phyloP scores from a whole-genome alignment of 1,284 basidiomycete genomes.

The Heterobasidion irregulare region DNA sequence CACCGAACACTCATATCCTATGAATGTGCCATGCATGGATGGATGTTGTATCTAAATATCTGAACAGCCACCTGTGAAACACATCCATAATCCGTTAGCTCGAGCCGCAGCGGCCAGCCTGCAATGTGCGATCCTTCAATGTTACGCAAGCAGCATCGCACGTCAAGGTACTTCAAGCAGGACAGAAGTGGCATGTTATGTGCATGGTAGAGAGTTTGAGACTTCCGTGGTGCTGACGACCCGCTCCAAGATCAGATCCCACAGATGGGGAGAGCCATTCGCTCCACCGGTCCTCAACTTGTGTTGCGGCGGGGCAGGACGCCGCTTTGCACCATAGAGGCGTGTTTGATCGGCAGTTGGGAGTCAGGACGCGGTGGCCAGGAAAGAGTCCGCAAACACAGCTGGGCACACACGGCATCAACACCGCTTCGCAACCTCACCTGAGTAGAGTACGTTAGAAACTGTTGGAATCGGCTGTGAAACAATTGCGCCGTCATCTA shows the following conservation, averaged over 20 bases:
- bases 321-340: slow-evolving; percentile 33
- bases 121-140: slow-evolving; percentile 25
- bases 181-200: slow-evolving; percentile 27
- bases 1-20: slow-evolving; percentile 26
- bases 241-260: slow-evolving; percentile 37
- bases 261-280: slow-evolving; percentile 35
- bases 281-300: slow-evolving; percentile 41
- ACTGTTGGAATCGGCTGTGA: neutral
- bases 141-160: neutral
- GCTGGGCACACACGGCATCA: slow-evolving; percentile 31
- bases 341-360: slow-evolving; percentile 33
- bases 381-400: slow-evolving; percentile 29
- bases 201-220: slow-evolving; percentile 38
- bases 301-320: slow-evolving; percentile 31
- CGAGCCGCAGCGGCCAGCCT: slow-evolving; percentile 44
- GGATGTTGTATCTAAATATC: slow-evolving; percentile 34
- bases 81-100: slow-evolving; percentile 36
- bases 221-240: slow-evolving; percentile 28
- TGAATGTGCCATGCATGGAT: slow-evolving; percentile 31
- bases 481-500: no score
- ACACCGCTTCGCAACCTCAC: slow-evolving; percentile 27
- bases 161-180: slow-evolving; percentile 31
- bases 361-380: slow-evolving; percentile 21
- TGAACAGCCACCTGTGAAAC: slow-evolving; percentile 25
- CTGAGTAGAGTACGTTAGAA: neutral